Percentiles rank a stretch among this genome's conserved stretches.
Conservation (phyloP, 495 filamentous ascomycete species). For the Cercophora samala region DNA sequence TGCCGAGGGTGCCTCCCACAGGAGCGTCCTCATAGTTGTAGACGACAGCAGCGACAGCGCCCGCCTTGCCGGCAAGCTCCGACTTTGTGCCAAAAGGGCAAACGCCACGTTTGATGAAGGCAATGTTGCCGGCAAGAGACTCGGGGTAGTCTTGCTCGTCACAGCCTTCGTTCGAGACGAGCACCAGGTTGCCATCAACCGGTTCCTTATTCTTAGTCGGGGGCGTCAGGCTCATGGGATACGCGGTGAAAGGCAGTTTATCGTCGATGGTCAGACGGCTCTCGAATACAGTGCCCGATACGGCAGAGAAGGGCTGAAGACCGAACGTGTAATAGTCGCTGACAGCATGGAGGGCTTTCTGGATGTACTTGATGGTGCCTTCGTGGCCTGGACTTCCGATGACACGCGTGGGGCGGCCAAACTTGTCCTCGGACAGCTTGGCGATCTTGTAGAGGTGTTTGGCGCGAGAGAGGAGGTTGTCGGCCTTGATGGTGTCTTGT, state of each 20-base stretch:
- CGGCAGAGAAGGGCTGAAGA: slow-evolving; percentile 58
- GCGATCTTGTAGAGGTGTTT: slow-evolving; percentile 57
- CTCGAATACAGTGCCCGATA: slow-evolving; percentile 56
- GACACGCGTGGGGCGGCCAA: slow-evolving; percentile 60
- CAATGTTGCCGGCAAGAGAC: slow-evolving; percentile 48
- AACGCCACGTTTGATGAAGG: slow-evolving; percentile 54
- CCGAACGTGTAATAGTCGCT: slow-evolving; percentile 57
- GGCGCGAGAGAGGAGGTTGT: slow-evolving; percentile 52
- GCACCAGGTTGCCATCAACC: slow-evolving; percentile 44
- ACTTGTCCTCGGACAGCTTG: slow-evolving; percentile 50
- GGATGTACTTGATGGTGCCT: slow-evolving; percentile 59
- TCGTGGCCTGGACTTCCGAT: slow-evolving; percentile 60
- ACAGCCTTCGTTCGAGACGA: slow-evolving; percentile 49
- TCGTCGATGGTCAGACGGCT: slow-evolving; percentile 55
- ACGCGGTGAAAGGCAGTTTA: slow-evolving; percentile 48
- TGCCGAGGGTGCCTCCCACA: slow-evolving; percentile 53
- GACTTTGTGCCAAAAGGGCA: slow-evolving; percentile 62
- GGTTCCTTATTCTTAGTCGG: slow-evolving; percentile 55
- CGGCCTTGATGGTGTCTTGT: slow-evolving; percentile 50
- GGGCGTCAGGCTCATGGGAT: slow-evolving; percentile 58
- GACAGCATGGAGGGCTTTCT: slow-evolving; percentile 45
- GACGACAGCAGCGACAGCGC: slow-evolving; percentile 58
- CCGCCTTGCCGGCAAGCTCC: slow-evolving; percentile 52
- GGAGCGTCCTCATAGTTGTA: slow-evolving; percentile 54
- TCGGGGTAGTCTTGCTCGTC: slow-evolving; percentile 45